Conservation (phyloP, 208 protist species). For the Acanthamoeba sp. region DNA sequence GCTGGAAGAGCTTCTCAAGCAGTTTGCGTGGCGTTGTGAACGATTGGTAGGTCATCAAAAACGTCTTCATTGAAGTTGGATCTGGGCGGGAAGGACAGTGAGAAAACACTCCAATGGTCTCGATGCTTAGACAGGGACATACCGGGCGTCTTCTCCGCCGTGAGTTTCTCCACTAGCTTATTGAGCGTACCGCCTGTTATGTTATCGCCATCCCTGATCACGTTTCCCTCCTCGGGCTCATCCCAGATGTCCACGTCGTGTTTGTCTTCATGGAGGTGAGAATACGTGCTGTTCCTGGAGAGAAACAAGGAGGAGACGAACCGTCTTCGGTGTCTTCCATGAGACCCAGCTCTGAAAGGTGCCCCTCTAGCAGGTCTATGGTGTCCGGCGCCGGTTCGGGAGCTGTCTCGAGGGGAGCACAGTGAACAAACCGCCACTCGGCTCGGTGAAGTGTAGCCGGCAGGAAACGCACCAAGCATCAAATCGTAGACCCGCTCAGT, state of each 20-base stretch:
- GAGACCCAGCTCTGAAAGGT: neutral
- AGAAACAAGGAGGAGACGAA: neutral
- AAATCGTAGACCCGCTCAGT: constrained; percentile 6
- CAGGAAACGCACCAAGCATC: neutral
- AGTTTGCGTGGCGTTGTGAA: constrained; percentile 71
- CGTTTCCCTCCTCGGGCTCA: constrained; percentile 51
- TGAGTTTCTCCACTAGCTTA: constrained; percentile 71
- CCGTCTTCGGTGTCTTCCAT: constrained; percentile 8
- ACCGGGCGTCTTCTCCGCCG: constrained; percentile 38
- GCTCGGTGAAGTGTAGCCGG: too few relatives aligned
- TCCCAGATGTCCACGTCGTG: constrained; percentile 72
- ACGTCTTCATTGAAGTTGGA: neutral
- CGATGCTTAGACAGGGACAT: neutral
- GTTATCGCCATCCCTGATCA: neutral
- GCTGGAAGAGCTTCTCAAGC: constrained; percentile 69
- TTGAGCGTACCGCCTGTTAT: constrained; percentile 66
- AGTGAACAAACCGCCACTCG: too few relatives aligned
- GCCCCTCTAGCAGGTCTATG: neutral
- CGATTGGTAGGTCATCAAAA: constrained; percentile 75
- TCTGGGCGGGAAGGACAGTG: neutral
- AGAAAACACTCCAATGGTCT: neutral
- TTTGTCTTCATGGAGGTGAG: neutral
- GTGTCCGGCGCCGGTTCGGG: neutral
- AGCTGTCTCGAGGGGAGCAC: neutral
- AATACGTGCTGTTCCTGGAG: neutral